phyloP scores from a whole-genome alignment of 257 asterid species.

The Anisodus acutangulus region DNA sequence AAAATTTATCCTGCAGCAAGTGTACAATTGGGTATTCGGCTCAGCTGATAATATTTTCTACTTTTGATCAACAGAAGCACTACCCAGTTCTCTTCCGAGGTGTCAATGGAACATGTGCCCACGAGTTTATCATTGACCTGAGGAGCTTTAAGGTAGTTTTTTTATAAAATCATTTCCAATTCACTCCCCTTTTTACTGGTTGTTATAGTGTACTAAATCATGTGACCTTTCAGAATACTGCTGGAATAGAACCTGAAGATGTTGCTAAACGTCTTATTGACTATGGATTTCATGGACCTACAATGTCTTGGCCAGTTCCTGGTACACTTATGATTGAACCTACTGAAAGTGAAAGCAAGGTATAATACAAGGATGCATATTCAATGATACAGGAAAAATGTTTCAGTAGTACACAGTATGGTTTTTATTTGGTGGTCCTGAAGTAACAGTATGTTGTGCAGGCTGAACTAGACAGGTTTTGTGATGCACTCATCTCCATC shows the following conservation, averaged over 20 bases:
- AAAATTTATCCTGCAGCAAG: background rate
- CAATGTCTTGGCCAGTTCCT: constrained; percentile 99
- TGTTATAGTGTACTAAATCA: constrained; percentile 22
- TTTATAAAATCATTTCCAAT: constrained; percentile 15
- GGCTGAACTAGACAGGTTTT: constrained; percentile 97
- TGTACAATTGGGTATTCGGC: background rate
- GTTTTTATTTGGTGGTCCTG: constrained; percentile 22
- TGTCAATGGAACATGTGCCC: constrained; percentile 90
- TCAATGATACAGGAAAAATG: background rate
- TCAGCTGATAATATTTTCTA: constrained; percentile 32
- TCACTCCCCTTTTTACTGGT: background rate
- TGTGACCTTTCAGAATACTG: constrained; percentile 60
- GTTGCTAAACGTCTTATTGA: constrained; percentile 98
- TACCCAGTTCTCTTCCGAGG: constrained; percentile 97
- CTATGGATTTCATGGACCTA: constrained; percentile 96
- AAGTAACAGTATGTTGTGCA: constrained; percentile 37
- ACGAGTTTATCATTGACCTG: constrained; percentile 90
- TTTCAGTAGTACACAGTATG: constrained; percentile 16
- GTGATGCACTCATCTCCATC: constrained; percentile 90
- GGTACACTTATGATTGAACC: constrained; percentile 99
- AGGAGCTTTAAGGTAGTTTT: constrained; percentile 82
- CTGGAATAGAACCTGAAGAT: constrained; percentile 97
- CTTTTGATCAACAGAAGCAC: constrained; percentile 61
- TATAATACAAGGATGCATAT: constrained; percentile 35
- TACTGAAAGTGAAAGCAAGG: constrained; percentile 99